Evolutionary conservation across 331 rosid species (phyloP), one percentile per base, ranked within the genome.

Genomic region (Quercus phellos): DNA sequence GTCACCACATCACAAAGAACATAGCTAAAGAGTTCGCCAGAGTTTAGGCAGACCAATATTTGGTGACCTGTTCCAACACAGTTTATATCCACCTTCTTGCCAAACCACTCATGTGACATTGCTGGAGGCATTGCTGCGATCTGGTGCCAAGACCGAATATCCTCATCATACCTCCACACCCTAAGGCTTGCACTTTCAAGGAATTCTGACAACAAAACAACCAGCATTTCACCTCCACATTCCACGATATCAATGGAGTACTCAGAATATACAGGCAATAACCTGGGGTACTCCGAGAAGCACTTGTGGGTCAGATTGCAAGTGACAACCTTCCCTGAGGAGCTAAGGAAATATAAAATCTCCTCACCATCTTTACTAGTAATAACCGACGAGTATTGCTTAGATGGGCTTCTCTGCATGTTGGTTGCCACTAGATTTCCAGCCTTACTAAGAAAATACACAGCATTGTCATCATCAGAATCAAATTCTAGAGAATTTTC

Each of bases 381-480:
- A 18, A 92, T 78, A 21, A 94, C 97, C 0, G 98, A 95, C 0
- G 99, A 95, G 86, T 88, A 95, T 63, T 95, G 97, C 89, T 95
- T 95, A 3, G 96, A 86, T 1, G 96, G 96, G 83, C 99, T 92
- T 84, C 98, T 87, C 81, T 95, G 95, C 99, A 92, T 92, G 82
- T 88, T 89, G 71, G 97, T 90, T 6, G 96, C 86, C 70, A 95
- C 94, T 46, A 95, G 95, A 72, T 90, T 91, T 68, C 99, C 99
- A 4, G 99, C 89, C 70, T 85, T 90, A 63, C 94, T 92, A 13
- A 95, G 90, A 81, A 92, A 95, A 86, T 95, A 95, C 0, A 95
- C 91, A 9, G 91, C 97, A 84, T 78, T 80, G 83, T 90, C 97
- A 19, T 90, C 96, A 13, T 70, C 78, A 35, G 90, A 79, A 75